Evolutionary conservation across 2,329 filamentous ascomycete species (phyloP).

Genomic region (Exophiala aquamarina): DNA sequence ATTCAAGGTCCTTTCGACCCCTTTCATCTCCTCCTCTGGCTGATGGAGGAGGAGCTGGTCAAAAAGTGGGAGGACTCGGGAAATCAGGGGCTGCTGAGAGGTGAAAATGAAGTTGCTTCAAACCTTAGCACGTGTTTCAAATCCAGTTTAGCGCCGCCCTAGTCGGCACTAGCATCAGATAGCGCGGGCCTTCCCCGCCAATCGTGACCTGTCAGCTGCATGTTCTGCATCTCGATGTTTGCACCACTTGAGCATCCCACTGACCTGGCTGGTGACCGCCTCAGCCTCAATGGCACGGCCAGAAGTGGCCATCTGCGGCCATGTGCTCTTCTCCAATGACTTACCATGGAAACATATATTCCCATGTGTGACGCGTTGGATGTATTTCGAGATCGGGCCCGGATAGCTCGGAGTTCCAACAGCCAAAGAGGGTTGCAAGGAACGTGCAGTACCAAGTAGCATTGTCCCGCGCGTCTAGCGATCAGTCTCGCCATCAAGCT

Average conservation of each 20-base stretch:
- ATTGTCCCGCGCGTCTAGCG: no score
- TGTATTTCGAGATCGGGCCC: no score
- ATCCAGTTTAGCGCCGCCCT: constrained; percentile 15
- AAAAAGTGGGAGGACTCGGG: no score
- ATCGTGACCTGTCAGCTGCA: constrained; percentile 9
- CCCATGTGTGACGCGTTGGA: background rate
- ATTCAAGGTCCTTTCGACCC: constrained; percentile 10
- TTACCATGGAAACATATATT: constrained; percentile 8
- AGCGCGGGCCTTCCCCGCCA: background rate
- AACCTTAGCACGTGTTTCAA: constrained; percentile 28
- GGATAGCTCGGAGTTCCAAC: no score
- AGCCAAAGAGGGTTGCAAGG: no score
- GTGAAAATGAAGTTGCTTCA: constrained; percentile 16
- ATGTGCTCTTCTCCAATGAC: constrained; percentile 6
- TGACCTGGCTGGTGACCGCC: background rate
- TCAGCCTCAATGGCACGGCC: constrained; percentile 1
- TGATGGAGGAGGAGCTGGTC: background rate
- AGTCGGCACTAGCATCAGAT: constrained; percentile 1
- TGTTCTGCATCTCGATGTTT: background rate
- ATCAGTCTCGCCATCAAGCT: background rate
- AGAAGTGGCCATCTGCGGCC: no score
- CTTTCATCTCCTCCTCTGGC: constrained; percentile 9
- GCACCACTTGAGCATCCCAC: no score
- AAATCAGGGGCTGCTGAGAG: constrained; percentile 1
- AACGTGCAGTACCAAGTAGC: no score